Evolutionary conservation across 2,329 filamentous ascomycete species (phyloP).

Genomic region (Trichoderma brevicompactum): DNA sequence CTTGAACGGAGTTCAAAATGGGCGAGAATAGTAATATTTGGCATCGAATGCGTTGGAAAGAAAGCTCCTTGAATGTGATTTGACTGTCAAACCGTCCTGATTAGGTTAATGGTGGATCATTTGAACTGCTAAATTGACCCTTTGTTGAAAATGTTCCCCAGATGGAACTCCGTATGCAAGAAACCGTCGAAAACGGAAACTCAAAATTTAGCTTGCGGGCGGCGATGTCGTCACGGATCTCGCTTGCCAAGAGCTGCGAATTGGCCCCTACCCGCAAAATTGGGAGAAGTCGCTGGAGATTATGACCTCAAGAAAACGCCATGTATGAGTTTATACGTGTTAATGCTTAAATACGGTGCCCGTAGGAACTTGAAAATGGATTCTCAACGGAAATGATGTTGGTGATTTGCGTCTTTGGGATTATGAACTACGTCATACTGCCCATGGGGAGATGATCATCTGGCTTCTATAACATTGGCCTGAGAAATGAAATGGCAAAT

Average conservation of each 20-base stretch:
- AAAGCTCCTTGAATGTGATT: no score
- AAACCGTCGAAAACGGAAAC: neutral
- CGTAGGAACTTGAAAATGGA: no score
- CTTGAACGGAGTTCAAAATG: neutral
- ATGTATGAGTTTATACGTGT: neutral
- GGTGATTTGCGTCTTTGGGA: neutral
- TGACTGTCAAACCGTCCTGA: neutral
- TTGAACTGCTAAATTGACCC: no score
- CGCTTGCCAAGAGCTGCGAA: neutral
- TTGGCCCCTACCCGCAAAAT: neutral
- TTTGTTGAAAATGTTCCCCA: no score
- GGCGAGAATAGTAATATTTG: no score
- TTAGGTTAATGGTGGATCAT: no score
- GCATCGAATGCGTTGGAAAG: no score
- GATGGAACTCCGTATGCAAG: neutral
- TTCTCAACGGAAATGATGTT: neutral
- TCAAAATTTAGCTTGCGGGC: neutral
- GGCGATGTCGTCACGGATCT: conserved; percentile 1
- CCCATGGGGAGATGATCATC: neutral
- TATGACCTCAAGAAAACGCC: conserved; percentile 15
- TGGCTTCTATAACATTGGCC: neutral
- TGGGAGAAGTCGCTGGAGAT: neutral
- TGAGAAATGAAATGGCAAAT: neutral
- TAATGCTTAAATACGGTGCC: no score
- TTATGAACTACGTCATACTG: conserved; percentile 13